Evolutionary conservation across 2,329 filamentous ascomycete genomes (phyloP).

Genomic region (Sporothrix sp.): DNA sequence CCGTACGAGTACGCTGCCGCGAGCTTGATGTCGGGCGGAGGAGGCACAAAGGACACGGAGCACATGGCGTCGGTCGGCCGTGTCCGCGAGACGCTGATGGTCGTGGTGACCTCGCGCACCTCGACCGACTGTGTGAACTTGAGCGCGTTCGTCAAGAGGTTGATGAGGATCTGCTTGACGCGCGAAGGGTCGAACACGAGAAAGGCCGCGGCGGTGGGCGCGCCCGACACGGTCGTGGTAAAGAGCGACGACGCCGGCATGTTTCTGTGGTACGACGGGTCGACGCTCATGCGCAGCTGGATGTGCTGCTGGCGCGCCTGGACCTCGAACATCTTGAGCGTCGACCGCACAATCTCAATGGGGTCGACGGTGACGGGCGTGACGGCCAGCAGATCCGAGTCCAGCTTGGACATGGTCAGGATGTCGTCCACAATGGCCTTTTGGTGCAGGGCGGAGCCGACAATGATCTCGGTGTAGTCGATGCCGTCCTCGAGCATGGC

Average conservation of each 20-base stretch:
- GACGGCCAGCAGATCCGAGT: slow-evolving; percentile 63
- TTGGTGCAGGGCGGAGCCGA: slow-evolving; percentile 69
- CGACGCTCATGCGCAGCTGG: slow-evolving; percentile 52
- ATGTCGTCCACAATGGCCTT: slow-evolving; percentile 72
- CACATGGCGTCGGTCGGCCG: slow-evolving; percentile 33
- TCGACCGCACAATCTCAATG: slow-evolving; percentile 53
- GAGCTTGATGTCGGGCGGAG: slow-evolving; percentile 22
- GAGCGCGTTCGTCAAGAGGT: slow-evolving; percentile 70
- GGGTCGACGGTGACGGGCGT: slow-evolving; percentile 62
- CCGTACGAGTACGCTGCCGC: slow-evolving; percentile 4
- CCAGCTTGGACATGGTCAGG: slow-evolving; percentile 63
- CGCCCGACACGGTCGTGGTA: neutral
- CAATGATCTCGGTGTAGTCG: slow-evolving; percentile 68
- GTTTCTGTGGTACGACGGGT: slow-evolving; percentile 43
- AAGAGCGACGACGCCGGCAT: slow-evolving; percentile 1
- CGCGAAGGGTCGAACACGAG: slow-evolving; percentile 62
- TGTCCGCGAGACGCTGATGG: slow-evolving; percentile 34
- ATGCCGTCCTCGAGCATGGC: slow-evolving; percentile 50
- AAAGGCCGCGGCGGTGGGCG: slow-evolving; percentile 48
- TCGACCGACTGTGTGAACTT: slow-evolving; percentile 64
- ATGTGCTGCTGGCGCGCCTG: slow-evolving; percentile 63
- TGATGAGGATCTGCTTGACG: slow-evolving; percentile 70
- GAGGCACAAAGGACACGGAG: slow-evolving; percentile 53
- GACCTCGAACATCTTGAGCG: slow-evolving; percentile 69
- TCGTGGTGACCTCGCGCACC: slow-evolving; percentile 44